Evolutionary conservation across 352 stramenopile species (phyloP).

Genomic region (Globisporangium apiculatum): DNA sequence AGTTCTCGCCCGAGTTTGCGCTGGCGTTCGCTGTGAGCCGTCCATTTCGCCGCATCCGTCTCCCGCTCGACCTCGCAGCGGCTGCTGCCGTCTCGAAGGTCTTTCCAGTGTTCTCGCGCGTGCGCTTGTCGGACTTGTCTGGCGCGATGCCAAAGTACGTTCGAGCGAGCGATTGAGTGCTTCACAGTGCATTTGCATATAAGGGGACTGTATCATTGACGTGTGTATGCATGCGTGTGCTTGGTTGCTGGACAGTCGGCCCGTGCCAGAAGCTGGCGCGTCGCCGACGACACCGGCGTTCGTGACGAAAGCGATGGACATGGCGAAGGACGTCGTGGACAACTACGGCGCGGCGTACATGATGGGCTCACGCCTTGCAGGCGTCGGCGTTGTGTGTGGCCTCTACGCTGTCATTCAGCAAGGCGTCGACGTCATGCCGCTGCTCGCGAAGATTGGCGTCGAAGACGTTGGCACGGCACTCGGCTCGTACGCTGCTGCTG

Average conservation of each 20-base stretch:
- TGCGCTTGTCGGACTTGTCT: conserved; percentile 63
- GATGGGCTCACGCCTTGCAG: conserved; percentile 79
- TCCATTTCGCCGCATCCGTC: conserved; percentile 70
- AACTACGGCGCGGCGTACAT: conserved; percentile 86
- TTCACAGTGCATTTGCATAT: not conserved
- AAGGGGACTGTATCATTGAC: not conserved
- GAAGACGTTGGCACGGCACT: conserved; percentile 64
- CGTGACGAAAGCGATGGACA: conserved; percentile 59
- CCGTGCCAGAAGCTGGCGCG: conserved; percentile 8
- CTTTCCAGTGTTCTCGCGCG: conserved; percentile 64
- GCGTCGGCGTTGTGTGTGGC: conserved; percentile 61
- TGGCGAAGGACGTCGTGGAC: conserved; percentile 68
- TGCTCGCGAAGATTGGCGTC: conserved; percentile 62
- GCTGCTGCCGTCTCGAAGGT: conserved; percentile 60
- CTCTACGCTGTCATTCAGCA: conserved; percentile 79
- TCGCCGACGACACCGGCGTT: conserved; percentile 23
- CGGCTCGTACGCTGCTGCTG: conserved; percentile 66
- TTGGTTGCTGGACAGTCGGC: conserved; percentile 15
- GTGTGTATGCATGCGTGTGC: not conserved
- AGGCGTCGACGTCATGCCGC: conserved; percentile 74
- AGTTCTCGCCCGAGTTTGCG: conserved; percentile 83
- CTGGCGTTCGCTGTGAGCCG: conserved; percentile 78
- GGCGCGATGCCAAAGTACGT: conserved; percentile 50
- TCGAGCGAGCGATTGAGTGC: not conserved
- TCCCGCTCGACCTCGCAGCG: conserved; percentile 68